Percentiles rank a stretch among this genome's conserved stretches.
phyloP scores from a whole-genome alignment of 2,329 filamentous ascomycete species.

The Xylaria sp. region DNA sequence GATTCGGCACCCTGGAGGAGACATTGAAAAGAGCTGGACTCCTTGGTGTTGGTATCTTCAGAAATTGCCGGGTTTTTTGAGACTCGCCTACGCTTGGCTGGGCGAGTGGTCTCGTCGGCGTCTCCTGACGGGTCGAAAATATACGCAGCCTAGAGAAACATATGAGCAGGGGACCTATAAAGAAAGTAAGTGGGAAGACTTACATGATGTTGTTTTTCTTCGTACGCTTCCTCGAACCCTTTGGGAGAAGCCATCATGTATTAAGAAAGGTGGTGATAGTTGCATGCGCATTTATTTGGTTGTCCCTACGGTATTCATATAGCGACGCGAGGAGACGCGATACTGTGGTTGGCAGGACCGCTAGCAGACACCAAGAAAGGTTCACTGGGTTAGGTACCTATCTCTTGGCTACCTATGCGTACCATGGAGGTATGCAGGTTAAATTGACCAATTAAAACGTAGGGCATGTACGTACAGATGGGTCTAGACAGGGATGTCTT shows the following conservation, averaged over 20 bases:
- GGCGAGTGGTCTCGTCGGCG: slow-evolving; percentile 51
- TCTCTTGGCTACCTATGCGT: no score
- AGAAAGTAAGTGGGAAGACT: slow-evolving; percentile 7
- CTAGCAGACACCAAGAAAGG: not conserved
- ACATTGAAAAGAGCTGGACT: slow-evolving; percentile 57
- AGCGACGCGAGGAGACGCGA: not conserved
- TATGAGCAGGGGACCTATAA: slow-evolving; percentile 29
- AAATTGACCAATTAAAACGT: not conserved
- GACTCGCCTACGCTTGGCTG: slow-evolving; percentile 68
- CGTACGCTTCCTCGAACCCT: slow-evolving; percentile 41
- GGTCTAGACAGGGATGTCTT: not conserved
- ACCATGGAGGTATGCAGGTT: no score
- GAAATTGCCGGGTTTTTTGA: slow-evolving; percentile 53
- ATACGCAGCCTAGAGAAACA: slow-evolving; percentile 65
- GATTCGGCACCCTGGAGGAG: slow-evolving; percentile 67
- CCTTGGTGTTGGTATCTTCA: slow-evolving; percentile 32
- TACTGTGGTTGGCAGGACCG: not conserved
- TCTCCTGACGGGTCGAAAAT: slow-evolving; percentile 67
- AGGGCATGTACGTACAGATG: not conserved
- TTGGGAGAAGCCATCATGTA: slow-evolving; percentile 44
- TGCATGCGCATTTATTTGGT: not conserved
- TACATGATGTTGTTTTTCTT: slow-evolving; percentile 50
- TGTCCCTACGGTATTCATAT: not conserved
- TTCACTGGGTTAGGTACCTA: not conserved
- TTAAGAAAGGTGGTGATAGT: not conserved